Evolutionary conservation across 1,284 basidiomycete genomes (phyloP).

Genomic region (Fomitopsis palustris): DNA sequence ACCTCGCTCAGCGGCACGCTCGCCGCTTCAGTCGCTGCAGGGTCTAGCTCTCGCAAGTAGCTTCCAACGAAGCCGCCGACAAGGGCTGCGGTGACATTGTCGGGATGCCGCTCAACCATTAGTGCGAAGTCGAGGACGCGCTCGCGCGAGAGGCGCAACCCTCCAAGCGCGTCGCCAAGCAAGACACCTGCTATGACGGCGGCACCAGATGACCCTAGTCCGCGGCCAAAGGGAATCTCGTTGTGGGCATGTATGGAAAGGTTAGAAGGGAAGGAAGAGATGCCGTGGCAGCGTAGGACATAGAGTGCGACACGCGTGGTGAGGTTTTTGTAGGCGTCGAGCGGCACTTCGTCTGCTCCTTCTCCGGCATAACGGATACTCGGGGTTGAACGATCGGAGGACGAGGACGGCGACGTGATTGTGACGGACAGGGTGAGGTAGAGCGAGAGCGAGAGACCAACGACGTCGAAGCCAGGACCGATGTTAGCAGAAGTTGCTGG

Average conservation of each 20-base stretch:
- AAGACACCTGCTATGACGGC: slow-evolving; percentile 97
- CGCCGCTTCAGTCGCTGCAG: slow-evolving; percentile 71
- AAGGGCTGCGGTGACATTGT: slow-evolving; percentile 98
- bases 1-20: slow-evolving; percentile 95
- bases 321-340: slow-evolving; percentile 96
- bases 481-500: slow-evolving; percentile 98
- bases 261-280: slow-evolving; percentile 73
- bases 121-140: slow-evolving; percentile 94
- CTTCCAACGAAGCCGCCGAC: slow-evolving; percentile 98
- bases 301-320: slow-evolving; percentile 98
- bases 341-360: slow-evolving; percentile 87
- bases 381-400: slow-evolving; percentile 45
- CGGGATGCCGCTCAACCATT: slow-evolving; percentile 99
- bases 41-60: slow-evolving; percentile 90
- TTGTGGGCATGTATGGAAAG: slow-evolving; percentile 81
- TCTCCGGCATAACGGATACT: slow-evolving; percentile 82
- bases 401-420: slow-evolving; percentile 28
- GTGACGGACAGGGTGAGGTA: slow-evolving; percentile 79
- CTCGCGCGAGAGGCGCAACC: slow-evolving; percentile 64
- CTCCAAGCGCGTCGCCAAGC: slow-evolving; percentile 82
- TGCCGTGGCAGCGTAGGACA: slow-evolving; percentile 84
- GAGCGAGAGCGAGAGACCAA: slow-evolving; percentile 93
- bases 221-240: slow-evolving; percentile 96
- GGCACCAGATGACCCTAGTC: slow-evolving; percentile 95
- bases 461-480: slow-evolving; percentile 98